Evolutionary conservation across 2,329 filamentous ascomycete genomes (phyloP).

Genomic region (Fonsecaea multimorphosa): DNA sequence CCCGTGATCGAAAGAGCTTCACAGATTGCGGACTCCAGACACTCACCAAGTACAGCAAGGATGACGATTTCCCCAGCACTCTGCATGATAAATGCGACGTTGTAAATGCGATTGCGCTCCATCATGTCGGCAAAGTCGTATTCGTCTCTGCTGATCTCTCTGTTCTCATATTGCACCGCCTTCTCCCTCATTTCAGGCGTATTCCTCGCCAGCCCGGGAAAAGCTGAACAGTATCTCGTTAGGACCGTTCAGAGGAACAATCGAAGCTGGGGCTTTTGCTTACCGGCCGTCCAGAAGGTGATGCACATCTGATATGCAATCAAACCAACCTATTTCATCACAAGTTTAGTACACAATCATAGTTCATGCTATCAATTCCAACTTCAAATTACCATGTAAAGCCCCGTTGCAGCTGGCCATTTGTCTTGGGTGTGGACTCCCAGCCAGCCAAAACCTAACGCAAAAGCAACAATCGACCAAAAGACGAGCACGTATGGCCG

Average conservation of each 20-base stretch:
- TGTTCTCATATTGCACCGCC: conserved; percentile 57
- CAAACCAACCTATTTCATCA: too few relatives aligned
- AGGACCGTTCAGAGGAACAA: not conserved
- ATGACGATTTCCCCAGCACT: conserved; percentile 67
- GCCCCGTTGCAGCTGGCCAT: conserved; percentile 65
- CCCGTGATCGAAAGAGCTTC: not conserved
- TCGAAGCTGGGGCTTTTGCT: not conserved
- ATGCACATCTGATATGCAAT: conserved; percentile 71
- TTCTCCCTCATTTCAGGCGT: conserved; percentile 57
- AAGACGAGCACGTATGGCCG: conserved; percentile 67
- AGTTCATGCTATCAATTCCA: too few relatives aligned
- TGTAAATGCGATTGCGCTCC: conserved; percentile 68
- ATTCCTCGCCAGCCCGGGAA: conserved; percentile 64
- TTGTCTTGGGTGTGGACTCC: conserved; percentile 65
- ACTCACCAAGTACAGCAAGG: conserved; percentile 59
- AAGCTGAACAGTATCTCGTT: conserved; percentile 50
- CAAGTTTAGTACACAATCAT: too few relatives aligned
- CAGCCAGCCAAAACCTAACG: conserved; percentile 70
- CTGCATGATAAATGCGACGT: conserved; percentile 69
- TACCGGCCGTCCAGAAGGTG: conserved; percentile 69
- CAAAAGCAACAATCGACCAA: conserved; percentile 66
- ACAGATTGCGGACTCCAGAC: not conserved
- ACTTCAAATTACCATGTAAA: too few relatives aligned
- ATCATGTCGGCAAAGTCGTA: conserved; percentile 67
- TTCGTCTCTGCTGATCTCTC: conserved; percentile 63